Conservation (phyloP, 2,329 filamentous ascomycete genomes). For the Penicillium hesseltinei region DNA sequence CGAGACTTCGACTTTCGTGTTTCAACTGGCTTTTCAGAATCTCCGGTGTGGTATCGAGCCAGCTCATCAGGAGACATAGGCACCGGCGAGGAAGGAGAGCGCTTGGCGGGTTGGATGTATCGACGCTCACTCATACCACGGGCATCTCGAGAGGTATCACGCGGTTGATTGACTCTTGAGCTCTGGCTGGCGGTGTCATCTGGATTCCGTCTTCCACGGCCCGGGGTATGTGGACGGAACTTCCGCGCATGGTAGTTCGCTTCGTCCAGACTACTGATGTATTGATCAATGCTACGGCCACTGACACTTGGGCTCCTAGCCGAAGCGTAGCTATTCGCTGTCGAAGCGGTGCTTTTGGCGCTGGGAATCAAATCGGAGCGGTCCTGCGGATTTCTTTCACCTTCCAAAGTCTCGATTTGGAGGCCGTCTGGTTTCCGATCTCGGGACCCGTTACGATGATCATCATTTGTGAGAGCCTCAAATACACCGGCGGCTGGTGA, state of each 20-base stretch:
- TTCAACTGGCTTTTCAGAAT: slow-evolving; percentile 47
- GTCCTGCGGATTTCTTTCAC: slow-evolving; percentile 54
- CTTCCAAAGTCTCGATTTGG: slow-evolving; percentile 59
- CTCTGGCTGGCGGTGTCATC: slow-evolving; percentile 47
- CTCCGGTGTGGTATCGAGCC: slow-evolving; percentile 43
- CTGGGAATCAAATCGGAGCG: slow-evolving; percentile 54
- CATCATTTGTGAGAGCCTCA: slow-evolving; percentile 59
- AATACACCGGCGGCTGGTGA: slow-evolving; percentile 67
- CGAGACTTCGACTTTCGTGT: slow-evolving; percentile 34
- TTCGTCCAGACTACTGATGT: slow-evolving; percentile 81
- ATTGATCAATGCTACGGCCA: slow-evolving; percentile 71
- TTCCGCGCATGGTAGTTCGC: slow-evolving; percentile 63
- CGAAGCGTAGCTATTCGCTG: slow-evolving; percentile 49
- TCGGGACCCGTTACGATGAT: slow-evolving; percentile 60
- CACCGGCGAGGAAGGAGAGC: slow-evolving; percentile 86
- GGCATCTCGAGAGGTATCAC: slow-evolving; percentile 64
- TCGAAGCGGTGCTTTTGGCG: slow-evolving; percentile 38
- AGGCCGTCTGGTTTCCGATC: slow-evolving; percentile 77
- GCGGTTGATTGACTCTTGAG: slow-evolving; percentile 51
- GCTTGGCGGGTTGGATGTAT: slow-evolving; percentile 72
- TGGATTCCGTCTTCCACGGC: slow-evolving; percentile 52
- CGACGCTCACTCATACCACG: slow-evolving; percentile 66
- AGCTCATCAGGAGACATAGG: slow-evolving; percentile 92
- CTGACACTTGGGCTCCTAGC: slow-evolving; percentile 58
- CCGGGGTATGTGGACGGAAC: slow-evolving; percentile 46